These are phyloP conservation scores for Nicotiana knightiana DNA, from an alignment of 257 asterid species.

Conservation along the genomic window DNA sequence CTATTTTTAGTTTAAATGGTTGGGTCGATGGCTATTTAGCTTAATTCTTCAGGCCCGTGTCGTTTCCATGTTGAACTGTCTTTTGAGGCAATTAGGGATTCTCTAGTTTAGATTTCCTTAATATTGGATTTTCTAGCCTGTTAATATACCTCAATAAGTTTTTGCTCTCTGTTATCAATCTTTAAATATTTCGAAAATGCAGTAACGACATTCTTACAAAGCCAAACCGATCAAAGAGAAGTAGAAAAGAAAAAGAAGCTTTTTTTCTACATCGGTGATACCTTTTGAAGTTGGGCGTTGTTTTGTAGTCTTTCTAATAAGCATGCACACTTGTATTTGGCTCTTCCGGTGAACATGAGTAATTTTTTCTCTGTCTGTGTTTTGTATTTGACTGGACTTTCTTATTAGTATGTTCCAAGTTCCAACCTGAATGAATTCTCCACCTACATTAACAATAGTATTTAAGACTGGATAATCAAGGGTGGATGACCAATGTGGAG, in stretches of 20 bases:
- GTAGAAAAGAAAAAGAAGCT: neutral
- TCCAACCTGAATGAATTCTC: neutral
- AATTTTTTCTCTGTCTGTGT: neutral
- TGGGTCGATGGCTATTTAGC: too few species aligned
- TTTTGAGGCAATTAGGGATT: neutral
- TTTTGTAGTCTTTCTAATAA: neutral
- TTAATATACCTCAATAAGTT: neutral
- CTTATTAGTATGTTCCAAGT: neutral
- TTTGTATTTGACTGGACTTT: neutral
- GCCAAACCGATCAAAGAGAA: neutral
- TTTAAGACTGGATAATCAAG: neutral
- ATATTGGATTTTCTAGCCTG: neutral
- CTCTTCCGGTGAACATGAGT: neutral
- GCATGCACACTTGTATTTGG: neutral
- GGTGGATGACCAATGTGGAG: neutral
- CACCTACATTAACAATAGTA: neutral
- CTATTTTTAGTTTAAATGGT: too few species aligned
- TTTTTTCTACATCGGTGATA: neutral
- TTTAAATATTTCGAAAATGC: neutral
- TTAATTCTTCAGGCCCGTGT: too few species aligned
- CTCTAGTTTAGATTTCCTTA: neutral
- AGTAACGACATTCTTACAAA: neutral
- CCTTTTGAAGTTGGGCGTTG: neutral
- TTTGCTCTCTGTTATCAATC: neutral
- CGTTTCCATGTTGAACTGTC: neutral